Evolutionary conservation across 257 asterid genomes (phyloP).

Genomic region (Dorcoceras hygrometricum): DNA sequence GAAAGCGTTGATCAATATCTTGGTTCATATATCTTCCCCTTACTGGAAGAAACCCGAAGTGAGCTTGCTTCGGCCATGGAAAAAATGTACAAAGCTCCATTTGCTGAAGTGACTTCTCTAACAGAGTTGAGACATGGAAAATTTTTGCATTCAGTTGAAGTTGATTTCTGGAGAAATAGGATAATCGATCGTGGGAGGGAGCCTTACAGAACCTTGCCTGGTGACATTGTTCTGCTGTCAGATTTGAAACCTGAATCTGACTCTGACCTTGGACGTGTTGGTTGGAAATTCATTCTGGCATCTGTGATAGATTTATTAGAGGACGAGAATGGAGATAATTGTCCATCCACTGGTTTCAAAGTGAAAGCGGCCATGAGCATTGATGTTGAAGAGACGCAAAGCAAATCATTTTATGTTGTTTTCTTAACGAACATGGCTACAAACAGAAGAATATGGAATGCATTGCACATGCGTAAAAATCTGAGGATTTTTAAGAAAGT

Average conservation of each 20-base stretch:
- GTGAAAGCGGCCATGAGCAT: conserved; percentile 25
- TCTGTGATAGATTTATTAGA: conserved; percentile 30
- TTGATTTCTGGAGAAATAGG: conserved; percentile 40
- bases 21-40: conserved; percentile 38
- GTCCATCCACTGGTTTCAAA: conserved; percentile 17
- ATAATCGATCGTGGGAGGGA: conserved; percentile 31
- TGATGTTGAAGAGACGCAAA: conserved; percentile 10
- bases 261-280: conserved; percentile 30
- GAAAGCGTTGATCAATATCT: conserved; percentile 35
- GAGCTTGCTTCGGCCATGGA: conserved; percentile 44
- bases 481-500: conserved; percentile 31
- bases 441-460: conserved; percentile 46
- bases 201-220: conserved; percentile 49
- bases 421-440: conserved; percentile 38
- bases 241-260: conserved; percentile 34
- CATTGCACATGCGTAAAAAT: conserved; percentile 32
- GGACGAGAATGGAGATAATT: conserved; percentile 24
- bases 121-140: background rate
- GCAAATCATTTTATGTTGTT: conserved; percentile 31
- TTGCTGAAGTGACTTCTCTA: conserved; percentile 36
- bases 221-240: conserved; percentile 44
- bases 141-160: conserved; percentile 17
- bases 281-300: conserved; percentile 39
- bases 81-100: conserved; percentile 42
- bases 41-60: conserved; percentile 58